phyloP scores from a whole-genome alignment of 2,329 filamentous ascomycete species.

The Diaporthe eres region DNA sequence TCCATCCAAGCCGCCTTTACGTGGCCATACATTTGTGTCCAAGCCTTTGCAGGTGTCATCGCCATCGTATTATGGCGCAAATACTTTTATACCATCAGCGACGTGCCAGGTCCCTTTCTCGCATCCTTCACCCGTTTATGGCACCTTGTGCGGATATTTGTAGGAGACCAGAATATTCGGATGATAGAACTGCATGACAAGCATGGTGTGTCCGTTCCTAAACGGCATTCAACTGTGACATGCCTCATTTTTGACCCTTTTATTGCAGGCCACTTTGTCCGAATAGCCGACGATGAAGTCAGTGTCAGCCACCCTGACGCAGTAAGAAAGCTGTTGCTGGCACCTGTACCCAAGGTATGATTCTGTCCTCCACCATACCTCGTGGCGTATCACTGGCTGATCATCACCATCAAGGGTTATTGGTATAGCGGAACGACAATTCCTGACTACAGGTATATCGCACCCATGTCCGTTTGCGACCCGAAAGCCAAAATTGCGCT shows the following conservation, averaged over 20 bases:
- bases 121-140: constrained; percentile 21
- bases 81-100: constrained; percentile 3
- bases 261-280: constrained; percentile 14
- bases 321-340: constrained; percentile 10
- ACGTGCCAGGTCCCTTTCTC: constrained; percentile 26
- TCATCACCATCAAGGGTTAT: neutral
- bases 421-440: constrained; percentile 21
- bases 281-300: constrained; percentile 22
- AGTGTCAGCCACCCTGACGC: constrained; percentile 31
- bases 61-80: constrained; percentile 1
- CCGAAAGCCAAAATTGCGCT: constrained; percentile 53
- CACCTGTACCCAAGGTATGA: constrained; percentile 24
- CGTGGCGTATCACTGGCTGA: neutral
- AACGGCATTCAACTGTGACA: neutral
- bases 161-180: neutral
- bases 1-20: neutral
- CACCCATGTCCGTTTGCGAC: constrained; percentile 55
- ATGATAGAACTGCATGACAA: constrained; percentile 11
- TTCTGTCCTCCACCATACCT: neutral
- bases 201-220: neutral
- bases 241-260: neutral
- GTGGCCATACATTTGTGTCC: neutral
- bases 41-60: neutral
- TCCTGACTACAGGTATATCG: constrained; percentile 52
- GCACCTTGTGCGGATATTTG: neutral